Evolutionary conservation across 2,329 filamentous ascomycete genomes (phyloP), one percentile per base, ranked within the genome.

Genomic region (Cytospora mali): DNA sequence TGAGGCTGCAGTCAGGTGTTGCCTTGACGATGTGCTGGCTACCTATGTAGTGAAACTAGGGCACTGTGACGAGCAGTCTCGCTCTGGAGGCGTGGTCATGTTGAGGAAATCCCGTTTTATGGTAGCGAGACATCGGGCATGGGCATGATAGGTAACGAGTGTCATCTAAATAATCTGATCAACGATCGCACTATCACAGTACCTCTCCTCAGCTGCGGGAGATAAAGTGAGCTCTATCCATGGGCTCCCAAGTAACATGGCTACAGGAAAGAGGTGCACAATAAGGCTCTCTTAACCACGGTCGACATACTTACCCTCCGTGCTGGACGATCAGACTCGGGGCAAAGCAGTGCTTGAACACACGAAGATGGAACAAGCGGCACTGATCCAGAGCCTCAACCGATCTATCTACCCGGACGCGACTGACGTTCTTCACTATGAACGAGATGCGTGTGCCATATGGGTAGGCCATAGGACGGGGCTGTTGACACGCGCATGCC

Each of bases 51-150:
- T n/a, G n/a, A n/a, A n/a, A n/a, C n/a, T n/a, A n/a, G n/a, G n/a
- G n/a, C n/a, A n/a, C n/a, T n/a, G 58, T 62, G 27, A 62, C 55
- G 49, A 59, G 50, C 23, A 64, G 27, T 42, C 39, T 27, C 54
- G 55, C n/a, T 58, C 55, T 3, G 54, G 49, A 27, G 29, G 28
- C 13, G 42, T 31, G 31, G 28, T n/a, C 27, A 61, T 55, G 42
- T 6, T 21, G 1, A 21, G 21, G 48, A 1, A 9, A 21, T 6
- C n/a, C 35, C 4, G 5, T 39, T 14, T 14, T n/a, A 39, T 6
- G 9, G 16, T n/a, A 6, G 10, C 5, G 35, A 6, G n/a, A 39
- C 14, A n/a, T n/a, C n/a, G n/a, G n/a, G n/a, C n/a, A 39, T 14
- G 11, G 33, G 13, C 10, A 35, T 16, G 10, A 35, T 16, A 16